Evolutionary conservation across 75 land plant genomes (phyloP), one percentile per base, ranked within the genome.

Genomic region (Cupressus sempervirens): DNA sequence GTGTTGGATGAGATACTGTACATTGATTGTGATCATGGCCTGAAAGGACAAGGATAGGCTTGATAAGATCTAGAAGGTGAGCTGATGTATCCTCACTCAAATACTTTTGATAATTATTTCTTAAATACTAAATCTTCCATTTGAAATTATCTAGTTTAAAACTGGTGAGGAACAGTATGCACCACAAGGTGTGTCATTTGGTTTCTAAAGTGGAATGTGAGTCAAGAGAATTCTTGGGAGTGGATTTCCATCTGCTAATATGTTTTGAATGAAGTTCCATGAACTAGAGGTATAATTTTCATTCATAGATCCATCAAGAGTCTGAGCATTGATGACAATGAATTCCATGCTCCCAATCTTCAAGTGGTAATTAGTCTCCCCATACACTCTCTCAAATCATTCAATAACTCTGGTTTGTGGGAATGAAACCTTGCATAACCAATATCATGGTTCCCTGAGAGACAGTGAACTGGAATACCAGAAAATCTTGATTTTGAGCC

Each of bases 21-120:
- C 99, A 97, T 75, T 95, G 98, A 84, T 97, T 98, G 89, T 95
- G 97, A 88, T 94, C 99, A 88, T 97, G 99, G 36, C 98, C 99
- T 38, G 99, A 97, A 35, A 97, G 85, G 32, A 97, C 92, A 38
- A 95, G 86, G 68, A 91, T 87, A 87, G 99, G 99, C 82, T 87
- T 93, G 46, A 94, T 84, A 23, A 89, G 56, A 36, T 92, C 89
- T 82, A 95, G 68, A 43, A 97, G 86, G 40, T 26, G 83, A n/a
- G 84, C 73, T 73, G 97, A 90, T 56, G 95, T 87, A 73, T 89
- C 90, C 89, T 94, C 89, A 41, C 90, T 91, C 53, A 97, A 68
- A 80, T 95, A 95, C 89, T 97, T 93, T 68, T 97, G 98, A 83
- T 95, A 95, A n/a, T n/a, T n/a, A n/a, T n/a, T n/a, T n/a, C n/a